Conservation (phyloP, 208 protist genomes). For the Leishmania guyanensis region DNA sequence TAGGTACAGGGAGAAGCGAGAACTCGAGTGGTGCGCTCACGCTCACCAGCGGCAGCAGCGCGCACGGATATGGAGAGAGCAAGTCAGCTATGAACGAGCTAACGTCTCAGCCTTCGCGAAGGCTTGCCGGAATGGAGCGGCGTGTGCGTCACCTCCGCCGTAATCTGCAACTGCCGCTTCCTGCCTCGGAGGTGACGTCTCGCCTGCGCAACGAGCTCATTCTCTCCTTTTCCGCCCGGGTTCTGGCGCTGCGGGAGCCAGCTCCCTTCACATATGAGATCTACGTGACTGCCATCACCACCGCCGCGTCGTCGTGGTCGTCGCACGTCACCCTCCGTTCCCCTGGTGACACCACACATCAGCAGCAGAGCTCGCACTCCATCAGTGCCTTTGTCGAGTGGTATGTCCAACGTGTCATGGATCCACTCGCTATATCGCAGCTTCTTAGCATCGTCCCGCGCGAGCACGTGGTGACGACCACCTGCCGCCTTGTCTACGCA, state of each 20-base stretch:
- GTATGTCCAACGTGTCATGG: slow-evolving; percentile 80
- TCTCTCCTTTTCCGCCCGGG: slow-evolving; percentile 76
- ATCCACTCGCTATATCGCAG: slow-evolving; percentile 79
- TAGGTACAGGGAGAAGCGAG: neutral
- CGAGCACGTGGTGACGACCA: slow-evolving; percentile 79
- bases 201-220: slow-evolving; percentile 77
- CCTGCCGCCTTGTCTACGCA: slow-evolving; percentile 65
- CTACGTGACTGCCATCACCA: neutral
- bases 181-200: slow-evolving; percentile 50
- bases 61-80: neutral
- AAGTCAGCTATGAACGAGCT: neutral
- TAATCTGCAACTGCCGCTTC: slow-evolving; percentile 47
- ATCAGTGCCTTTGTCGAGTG: slow-evolving; percentile 82
- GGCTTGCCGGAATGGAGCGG: slow-evolving; percentile 28
- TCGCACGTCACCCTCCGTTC: neutral
- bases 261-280: slow-evolving; percentile 22
- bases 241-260: slow-evolving; percentile 61
- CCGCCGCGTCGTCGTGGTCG: neutral
- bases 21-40: neutral
- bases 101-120: slow-evolving; percentile 13
- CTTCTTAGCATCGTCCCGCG: slow-evolving; percentile 73
- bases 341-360: neutral
- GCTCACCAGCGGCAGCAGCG: neutral
- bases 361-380: slow-evolving; percentile 35
- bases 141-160: slow-evolving; percentile 39